A percentile compares a stretch with the other conserved stretches of the same genome.
Evolutionary conservation across 192 early-diverging fungal species (phyloP).

Genomic region (Coemansia sp.): DNA sequence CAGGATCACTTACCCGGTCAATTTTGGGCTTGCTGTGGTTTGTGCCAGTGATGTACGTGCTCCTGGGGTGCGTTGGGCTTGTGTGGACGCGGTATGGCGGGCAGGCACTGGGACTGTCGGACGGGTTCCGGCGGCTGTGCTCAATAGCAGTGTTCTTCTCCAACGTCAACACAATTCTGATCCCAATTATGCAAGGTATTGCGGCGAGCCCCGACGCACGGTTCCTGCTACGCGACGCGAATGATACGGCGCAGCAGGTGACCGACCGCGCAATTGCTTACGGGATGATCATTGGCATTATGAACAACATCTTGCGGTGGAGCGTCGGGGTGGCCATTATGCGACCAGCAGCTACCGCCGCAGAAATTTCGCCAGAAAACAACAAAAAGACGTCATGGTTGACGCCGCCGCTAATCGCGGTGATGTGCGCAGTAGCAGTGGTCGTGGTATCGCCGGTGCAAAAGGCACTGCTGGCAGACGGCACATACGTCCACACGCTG

Average conservation of each 20-base stretch:
- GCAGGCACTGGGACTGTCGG: slow-evolving; percentile 31
- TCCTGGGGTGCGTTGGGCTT: slow-evolving; percentile 27
- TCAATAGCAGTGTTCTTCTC: slow-evolving; percentile 61
- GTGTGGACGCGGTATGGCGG: slow-evolving; percentile 24
- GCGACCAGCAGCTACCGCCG: slow-evolving; percentile 13
- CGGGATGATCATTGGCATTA: slow-evolving; percentile 69
- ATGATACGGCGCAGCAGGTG: slow-evolving; percentile 35
- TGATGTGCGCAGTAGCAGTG: slow-evolving; percentile 16
- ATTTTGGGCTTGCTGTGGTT: slow-evolving; percentile 65
- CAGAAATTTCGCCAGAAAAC: not conserved
- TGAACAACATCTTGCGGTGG: slow-evolving; percentile 74
- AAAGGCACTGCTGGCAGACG: slow-evolving; percentile 12
- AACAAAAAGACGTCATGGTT: slow-evolving; percentile 7
- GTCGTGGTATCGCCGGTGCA: slow-evolving; percentile 22
- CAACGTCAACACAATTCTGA: slow-evolving; percentile 68
- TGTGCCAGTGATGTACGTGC: slow-evolving; percentile 53
- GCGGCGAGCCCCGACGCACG: slow-evolving; percentile 36
- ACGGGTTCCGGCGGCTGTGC: slow-evolving; percentile 60
- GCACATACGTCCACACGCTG: slow-evolving; percentile 22
- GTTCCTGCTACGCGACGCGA: slow-evolving; percentile 38
- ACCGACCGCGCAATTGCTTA: slow-evolving; percentile 66
- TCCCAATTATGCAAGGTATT: slow-evolving; percentile 61
- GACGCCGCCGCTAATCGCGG: slow-evolving; percentile 23
- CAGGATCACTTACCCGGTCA: slow-evolving; percentile 57
- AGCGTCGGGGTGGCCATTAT: slow-evolving; percentile 65